These are phyloP conservation scores for Trypanosoma boissoni DNA, from an alignment of 208 protist genomes.

Conservation along the genomic window DNA sequence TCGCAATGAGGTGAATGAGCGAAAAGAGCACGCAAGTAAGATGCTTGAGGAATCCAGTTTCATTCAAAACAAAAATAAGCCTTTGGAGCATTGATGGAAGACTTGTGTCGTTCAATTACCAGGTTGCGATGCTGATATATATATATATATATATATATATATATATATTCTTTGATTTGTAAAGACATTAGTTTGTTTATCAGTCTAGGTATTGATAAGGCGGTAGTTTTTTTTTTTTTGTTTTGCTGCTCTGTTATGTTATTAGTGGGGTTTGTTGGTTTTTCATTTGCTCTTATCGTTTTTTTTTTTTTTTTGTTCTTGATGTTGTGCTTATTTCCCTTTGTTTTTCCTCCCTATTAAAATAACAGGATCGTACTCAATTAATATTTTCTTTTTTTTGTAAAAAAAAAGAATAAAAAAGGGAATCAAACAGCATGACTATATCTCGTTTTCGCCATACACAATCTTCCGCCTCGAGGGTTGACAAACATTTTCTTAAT, in stretches of 20 bases:
- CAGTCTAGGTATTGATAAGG: no score
- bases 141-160: background rate
- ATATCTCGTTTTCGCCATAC: conserved; percentile 70
- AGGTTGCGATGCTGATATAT: background rate
- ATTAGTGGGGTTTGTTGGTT: background rate
- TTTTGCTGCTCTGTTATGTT: background rate
- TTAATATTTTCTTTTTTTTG: background rate
- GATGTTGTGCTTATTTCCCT: background rate
- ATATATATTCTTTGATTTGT: no score
- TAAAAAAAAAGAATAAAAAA: background rate
- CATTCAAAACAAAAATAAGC: conserved; percentile 64
- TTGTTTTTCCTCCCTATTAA: background rate
- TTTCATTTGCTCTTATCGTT: background rate
- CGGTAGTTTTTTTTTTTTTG: background rate
- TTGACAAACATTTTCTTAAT: conserved; percentile 41
- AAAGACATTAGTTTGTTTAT: no score
- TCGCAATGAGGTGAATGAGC: conserved; percentile 54
- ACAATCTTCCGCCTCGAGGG: conserved; percentile 31
- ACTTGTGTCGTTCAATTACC: background rate
- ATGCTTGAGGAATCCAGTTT: conserved; percentile 76
- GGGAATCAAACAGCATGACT: conserved; percentile 30
- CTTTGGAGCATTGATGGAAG: conserved; percentile 8
- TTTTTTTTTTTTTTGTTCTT: background rate
- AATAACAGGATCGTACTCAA: background rate
- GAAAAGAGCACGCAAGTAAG: conserved; percentile 69